phyloP scores from a whole-genome alignment of 768 basidiomycete genomes.

The Piloderma croceum region DNA sequence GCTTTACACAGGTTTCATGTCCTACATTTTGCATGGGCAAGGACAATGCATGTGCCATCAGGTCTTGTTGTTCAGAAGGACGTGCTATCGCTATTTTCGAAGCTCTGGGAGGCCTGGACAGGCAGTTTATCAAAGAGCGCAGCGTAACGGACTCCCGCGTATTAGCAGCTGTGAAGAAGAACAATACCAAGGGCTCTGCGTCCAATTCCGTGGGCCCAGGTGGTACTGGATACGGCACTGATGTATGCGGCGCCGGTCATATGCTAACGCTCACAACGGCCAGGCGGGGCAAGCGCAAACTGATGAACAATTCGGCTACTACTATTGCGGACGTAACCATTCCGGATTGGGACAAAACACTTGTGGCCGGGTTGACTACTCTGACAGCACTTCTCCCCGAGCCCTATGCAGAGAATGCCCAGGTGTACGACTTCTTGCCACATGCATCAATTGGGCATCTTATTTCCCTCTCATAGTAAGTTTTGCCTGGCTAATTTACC shows the following conservation, averaged over 20 bases:
- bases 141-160: constrained; percentile 36
- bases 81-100: constrained; percentile 51
- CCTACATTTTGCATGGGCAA: constrained; percentile 38
- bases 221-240: constrained; percentile 45
- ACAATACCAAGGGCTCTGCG: constrained; percentile 11
- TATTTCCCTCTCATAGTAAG: constrained; percentile 39
- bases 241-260: constrained; percentile 2
- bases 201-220: constrained; percentile 40
- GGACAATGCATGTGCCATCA: constrained; percentile 29
- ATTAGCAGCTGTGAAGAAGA: constrained; percentile 21
- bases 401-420: constrained; percentile 38
- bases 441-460: constrained; percentile 39
- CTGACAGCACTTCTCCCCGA: constrained; percentile 39
- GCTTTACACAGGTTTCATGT: constrained; percentile 37
- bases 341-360: constrained; percentile 37
- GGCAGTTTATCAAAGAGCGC: constrained; percentile 38
- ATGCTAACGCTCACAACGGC: not conserved
- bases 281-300: too few relatives aligned
- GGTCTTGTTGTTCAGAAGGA: constrained; percentile 40
- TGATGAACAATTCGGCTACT: too few relatives aligned
- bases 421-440: constrained; percentile 45
- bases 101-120: constrained; percentile 43
- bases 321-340: too few relatives aligned
- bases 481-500: too few relatives aligned
- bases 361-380: constrained; percentile 34